Conservation (phyloP, 2,329 filamentous ascomycete species). For the Stemphylium lycopersici region DNA sequence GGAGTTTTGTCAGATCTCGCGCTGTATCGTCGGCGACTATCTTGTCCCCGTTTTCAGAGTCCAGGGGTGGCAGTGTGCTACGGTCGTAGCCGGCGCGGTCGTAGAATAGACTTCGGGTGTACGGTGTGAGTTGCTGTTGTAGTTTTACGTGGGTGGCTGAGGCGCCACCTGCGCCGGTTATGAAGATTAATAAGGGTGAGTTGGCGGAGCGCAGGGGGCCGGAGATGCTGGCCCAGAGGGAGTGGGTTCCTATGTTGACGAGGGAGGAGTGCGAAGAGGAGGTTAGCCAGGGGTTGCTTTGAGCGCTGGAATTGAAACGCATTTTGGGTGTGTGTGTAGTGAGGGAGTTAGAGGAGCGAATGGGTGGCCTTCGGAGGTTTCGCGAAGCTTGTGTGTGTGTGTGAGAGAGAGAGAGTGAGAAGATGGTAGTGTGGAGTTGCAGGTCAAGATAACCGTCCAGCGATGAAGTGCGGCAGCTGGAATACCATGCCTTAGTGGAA, state of each 20-base stretch:
- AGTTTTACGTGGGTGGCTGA: conserved; percentile 9
- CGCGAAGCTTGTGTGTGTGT: too few species aligned
- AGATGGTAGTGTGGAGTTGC: too few species aligned
- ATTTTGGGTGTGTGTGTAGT: too few species aligned
- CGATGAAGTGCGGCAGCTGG: too few species aligned
- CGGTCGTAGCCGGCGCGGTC: conserved; percentile 18
- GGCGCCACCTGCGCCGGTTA: conserved; percentile 13
- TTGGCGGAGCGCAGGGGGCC: conserved; percentile 4
- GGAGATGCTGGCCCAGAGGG: conserved; percentile 6
- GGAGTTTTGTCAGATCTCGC: conserved; percentile 8
- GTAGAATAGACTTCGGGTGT: conserved; percentile 14
- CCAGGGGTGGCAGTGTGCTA: conserved; percentile 6
- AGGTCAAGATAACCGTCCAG: too few species aligned
- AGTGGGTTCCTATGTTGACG: conserved; percentile 5
- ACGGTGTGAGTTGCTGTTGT: conserved; percentile 7
- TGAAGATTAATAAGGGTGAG: conserved; percentile 13
- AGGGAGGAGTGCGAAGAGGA: conserved; percentile 1
- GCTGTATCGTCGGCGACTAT: conserved; percentile 10
- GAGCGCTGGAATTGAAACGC: too few species aligned
- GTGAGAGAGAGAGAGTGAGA: too few species aligned
- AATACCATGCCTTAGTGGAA: too few species aligned
- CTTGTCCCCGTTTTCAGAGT: not conserved
- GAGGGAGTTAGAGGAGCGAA: too few species aligned
- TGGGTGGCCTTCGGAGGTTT: too few species aligned
- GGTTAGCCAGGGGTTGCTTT: conserved; percentile 10